Percentiles rank a stretch among this genome's conserved stretches.
These are phyloP conservation scores for Urostyla sp. DNA, from an alignment of 73 alveolate genomes.

Conservation along the genomic window DNA sequence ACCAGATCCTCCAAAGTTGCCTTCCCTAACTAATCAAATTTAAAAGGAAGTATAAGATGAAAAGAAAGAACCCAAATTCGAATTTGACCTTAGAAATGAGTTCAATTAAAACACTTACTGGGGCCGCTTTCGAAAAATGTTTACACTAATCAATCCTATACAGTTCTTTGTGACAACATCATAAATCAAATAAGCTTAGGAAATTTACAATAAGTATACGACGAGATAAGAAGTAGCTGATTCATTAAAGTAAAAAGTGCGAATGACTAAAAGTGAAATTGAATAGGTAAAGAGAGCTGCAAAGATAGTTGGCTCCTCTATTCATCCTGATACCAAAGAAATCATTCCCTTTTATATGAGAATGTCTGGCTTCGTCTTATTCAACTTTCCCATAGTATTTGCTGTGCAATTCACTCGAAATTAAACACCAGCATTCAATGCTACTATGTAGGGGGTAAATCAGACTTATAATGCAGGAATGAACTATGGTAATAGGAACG, in stretches of 20 bases:
- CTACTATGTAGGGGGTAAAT: slow-evolving; percentile 64
- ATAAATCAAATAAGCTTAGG: neutral
- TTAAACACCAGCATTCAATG: slow-evolving; percentile 52
- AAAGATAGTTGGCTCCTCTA: slow-evolving; percentile 39
- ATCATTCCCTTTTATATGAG: slow-evolving; percentile 35
- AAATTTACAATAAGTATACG: slow-evolving; percentile 2
- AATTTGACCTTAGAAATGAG: neutral
- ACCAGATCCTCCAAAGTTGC: neutral
- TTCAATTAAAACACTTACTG: slow-evolving; percentile 17
- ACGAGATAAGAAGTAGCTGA: slow-evolving; percentile 47
- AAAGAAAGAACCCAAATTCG: neutral
- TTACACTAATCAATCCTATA: slow-evolving; percentile 24
- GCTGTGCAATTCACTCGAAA: slow-evolving; percentile 31
- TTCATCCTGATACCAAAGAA: slow-evolving; percentile 75
- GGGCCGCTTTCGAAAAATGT: slow-evolving; percentile 40
- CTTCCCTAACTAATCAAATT: neutral
- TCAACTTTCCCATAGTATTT: slow-evolving; percentile 68
- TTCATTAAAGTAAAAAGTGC: neutral
- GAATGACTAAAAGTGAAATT: slow-evolving; percentile 12
- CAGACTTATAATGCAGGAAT: slow-evolving; percentile 77
- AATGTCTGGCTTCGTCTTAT: slow-evolving; percentile 64
- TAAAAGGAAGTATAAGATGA: neutral
- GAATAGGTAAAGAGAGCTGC: slow-evolving; percentile 52
- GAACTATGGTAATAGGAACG: slow-evolving; percentile 78
- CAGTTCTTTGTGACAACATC: slow-evolving; percentile 12